Evolutionary conservation across 225 moss, liverwort and hornwort genomes (phyloP), one percentile per base, ranked within the genome.

Genomic region (Physcomitrium patens): DNA sequence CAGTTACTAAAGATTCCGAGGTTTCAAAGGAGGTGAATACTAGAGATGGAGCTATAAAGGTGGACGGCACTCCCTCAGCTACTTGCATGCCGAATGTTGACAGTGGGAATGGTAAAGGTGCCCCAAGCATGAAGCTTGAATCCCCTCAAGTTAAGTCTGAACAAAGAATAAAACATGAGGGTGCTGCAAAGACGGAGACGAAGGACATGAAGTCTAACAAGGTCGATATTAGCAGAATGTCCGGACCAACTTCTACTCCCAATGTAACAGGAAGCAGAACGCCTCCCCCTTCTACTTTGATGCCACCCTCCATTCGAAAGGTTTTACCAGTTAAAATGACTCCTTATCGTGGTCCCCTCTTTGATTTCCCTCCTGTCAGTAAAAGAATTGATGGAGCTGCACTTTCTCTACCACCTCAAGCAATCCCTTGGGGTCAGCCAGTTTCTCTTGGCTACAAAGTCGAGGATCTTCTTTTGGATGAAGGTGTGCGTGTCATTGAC

Each of bases 401-500:
- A 54, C 88, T 88, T 54, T 82, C 86, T 20, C 77, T 86, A 69
- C 82, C 77, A 72, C 80, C 90, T 76, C 89, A 91, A 77, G 83
- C 83, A 72, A 86, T 80, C 72, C 62, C 79, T 24, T 95, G 93
- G 99, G 99, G 95, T 20, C 93, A 90, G 65, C 85, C 99, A 12
- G 60, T 89, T 63, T 83, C 84, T 52, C 90, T 99, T 53, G 90
- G 87, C 18, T 99, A 99, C 72, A 93, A 92, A 84, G 95, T 99
- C 4, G 79, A 95, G 60, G 95, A 93, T 57, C 79, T 99, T 58
- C 86, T 99, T 60, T 76, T 99, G 68, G 90, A 99, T 79, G 99
- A 99, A 78, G 99, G 99, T 66, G 90, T 99, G 13, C 90, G 95
- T 60, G 89, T 72, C 10, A 95, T 99, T 52, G 95, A 99, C 68